Evolutionary conservation across 768 basidiomycete genomes (phyloP), one percentile per base, ranked within the genome.

Genomic region (Cystobasidium onofrii): DNA sequence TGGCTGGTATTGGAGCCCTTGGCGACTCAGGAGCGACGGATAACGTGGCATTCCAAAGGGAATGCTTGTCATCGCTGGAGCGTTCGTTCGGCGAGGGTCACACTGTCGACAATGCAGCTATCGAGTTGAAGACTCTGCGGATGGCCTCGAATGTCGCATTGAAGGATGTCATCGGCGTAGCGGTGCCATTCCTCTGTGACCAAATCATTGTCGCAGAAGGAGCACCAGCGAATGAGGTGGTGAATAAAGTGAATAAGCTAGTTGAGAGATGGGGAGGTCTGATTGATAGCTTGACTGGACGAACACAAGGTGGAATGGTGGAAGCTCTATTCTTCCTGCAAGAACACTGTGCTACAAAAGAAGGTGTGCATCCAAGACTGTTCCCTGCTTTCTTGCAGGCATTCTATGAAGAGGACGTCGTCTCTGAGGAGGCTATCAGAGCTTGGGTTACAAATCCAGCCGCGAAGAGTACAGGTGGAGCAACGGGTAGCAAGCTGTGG

Each of bases 121-220:
- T 98, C 75, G 95, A 98, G 80, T 85, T 98, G 74, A 92, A 95
- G 83, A 96, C 95, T 54, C 86, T 99, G 55, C 90, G 94, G 62
- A 95, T 98, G 91, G 92, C 92, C 41, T 90, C 89, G 78, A 98
- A 97, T 78, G 95, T 97, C 31, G 86, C 90, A 13, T 85, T 96
- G 23, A 86, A 85, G n/a, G 85, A 87, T 64, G 93, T 96, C 18
- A 85, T 90, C 64, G 89, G 93, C 81, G 90, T 89, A 18, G 91
- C 97, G n/a, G 84, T 97, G 43, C 85, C 85, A n/a, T 90, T 87
- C 44, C 85, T 98, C 73, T 87, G 95, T 70, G 87, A 87, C 74
- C 85, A 86, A 74, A 88, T 93, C 57, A 83, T 83, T 62, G 81
- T 91, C 50, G 84, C 87, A 0, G 85, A 86, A 1, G 86, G 84